Percentiles rank a stretch among this genome's conserved stretches.
Conservation (phyloP, 441 rosid species). For the Monsonia emarginata region DNA sequence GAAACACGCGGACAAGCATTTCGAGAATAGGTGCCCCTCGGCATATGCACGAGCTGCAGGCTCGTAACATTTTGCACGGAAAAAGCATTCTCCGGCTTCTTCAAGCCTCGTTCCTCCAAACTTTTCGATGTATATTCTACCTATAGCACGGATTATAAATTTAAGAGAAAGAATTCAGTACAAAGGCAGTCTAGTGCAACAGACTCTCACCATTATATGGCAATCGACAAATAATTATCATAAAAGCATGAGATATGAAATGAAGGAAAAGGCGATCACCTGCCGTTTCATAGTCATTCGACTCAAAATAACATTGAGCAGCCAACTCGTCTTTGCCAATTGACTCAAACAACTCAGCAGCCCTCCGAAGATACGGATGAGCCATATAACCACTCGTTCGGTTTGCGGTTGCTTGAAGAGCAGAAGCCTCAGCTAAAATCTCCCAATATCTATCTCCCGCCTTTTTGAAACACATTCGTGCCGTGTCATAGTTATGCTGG, state of each 20-base stretch:
- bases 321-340: slow-evolving; percentile 3
- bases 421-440: slow-evolving; percentile 4
- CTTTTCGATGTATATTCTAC: slow-evolving; percentile 12
- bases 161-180: background rate
- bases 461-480: slow-evolving; percentile 6
- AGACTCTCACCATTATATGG: too few species aligned
- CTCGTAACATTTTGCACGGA: background rate
- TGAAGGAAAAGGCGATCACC: background rate
- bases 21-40: background rate
- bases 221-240: background rate
- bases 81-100: slow-evolving; percentile 17
- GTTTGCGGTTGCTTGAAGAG: background rate
- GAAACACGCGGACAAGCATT: slow-evolving; percentile 5
- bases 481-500: background rate
- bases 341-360: slow-evolving; percentile 1
- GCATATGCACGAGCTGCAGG: slow-evolving; percentile 6
- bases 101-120: slow-evolving; percentile 9
- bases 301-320: background rate
- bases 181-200: too few species aligned
- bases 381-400: background rate
- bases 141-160: slow-evolving; percentile 2
- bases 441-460: slow-evolving; percentile 4
- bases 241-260: background rate
- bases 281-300: slow-evolving; percentile 13
- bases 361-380: background rate